These are phyloP conservation scores for Purpureocillium lavendulum DNA, from an alignment of 2,329 filamentous ascomycete genomes.

Conservation along the genomic window DNA sequence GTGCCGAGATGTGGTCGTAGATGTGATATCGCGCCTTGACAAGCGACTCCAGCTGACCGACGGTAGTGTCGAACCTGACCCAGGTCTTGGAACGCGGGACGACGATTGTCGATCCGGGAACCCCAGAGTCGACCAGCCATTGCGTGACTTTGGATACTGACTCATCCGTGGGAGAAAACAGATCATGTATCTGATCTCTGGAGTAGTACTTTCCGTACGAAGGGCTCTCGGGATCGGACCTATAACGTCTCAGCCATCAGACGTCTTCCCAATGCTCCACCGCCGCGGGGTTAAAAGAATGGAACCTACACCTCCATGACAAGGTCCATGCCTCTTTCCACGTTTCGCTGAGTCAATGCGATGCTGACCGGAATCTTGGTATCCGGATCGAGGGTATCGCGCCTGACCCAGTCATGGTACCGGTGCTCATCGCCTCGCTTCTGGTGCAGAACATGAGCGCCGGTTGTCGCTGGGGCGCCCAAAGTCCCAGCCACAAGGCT, in stretches of 20 bases:
- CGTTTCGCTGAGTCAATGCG: conserved; percentile 34
- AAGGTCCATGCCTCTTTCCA: conserved; percentile 35
- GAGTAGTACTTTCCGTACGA: conserved; percentile 41
- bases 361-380: conserved; percentile 29
- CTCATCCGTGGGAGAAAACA: conserved; percentile 33
- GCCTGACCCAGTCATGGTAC: conserved; percentile 14
- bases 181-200: conserved; percentile 29
- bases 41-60: conserved; percentile 42
- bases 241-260: background rate
- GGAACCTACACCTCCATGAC: conserved; percentile 28
- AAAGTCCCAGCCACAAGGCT: conserved; percentile 11
- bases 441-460: conserved; percentile 22
- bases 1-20: conserved; percentile 29
- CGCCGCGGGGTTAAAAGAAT: too few relatives aligned
- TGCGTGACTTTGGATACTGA: conserved; percentile 39
- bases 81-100: conserved; percentile 44
- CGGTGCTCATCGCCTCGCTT: conserved; percentile 13
- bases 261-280: too few relatives aligned
- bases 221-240: conserved; percentile 31
- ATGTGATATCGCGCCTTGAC: conserved; percentile 44
- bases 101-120: conserved; percentile 35
- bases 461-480: conserved; percentile 6
- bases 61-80: conserved; percentile 46
- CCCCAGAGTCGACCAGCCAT: conserved; percentile 47
- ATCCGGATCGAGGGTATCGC: conserved; percentile 8